Conservation (phyloP, 352 stramenopile genomes). For the Bremia lactucae region DNA sequence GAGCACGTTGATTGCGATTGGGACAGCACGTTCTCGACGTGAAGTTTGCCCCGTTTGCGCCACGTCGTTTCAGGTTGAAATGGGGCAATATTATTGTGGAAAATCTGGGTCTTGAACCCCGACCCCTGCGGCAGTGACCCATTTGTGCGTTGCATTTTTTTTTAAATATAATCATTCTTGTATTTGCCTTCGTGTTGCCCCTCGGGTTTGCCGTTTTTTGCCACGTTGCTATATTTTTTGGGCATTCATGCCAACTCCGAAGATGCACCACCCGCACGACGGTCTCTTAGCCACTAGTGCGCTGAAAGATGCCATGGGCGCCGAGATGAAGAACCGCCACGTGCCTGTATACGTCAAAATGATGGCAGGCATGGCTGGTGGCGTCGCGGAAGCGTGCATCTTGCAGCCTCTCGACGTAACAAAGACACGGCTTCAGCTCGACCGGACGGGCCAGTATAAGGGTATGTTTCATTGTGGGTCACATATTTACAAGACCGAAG, state of each 20-base stretch:
- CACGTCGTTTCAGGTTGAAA: not conserved
- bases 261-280: conserved; percentile 12
- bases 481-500: conserved; percentile 78
- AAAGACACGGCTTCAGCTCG: conserved; percentile 81
- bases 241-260: conserved; percentile 13
- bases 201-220: too few species aligned
- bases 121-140: not conserved
- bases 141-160: too few species aligned
- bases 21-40: too few species aligned
- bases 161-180: too few species aligned
- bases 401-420: conserved; percentile 79
- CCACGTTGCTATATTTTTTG: not conserved
- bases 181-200: too few species aligned
- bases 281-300: conserved; percentile 53
- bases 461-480: conserved; percentile 73
- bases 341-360: conserved; percentile 81
- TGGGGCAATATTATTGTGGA: not conserved
- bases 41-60: not conserved
- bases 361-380: conserved; percentile 75
- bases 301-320: conserved; percentile 63
- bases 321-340: conserved; percentile 53
- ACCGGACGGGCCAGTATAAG: conserved; percentile 66
- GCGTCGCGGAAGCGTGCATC: conserved; percentile 74
- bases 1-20: too few species aligned
- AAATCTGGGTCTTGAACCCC: not conserved